Percentiles rank a stretch among this genome's conserved stretches.
These are phyloP conservation scores for Chaetomium fimeti DNA, from an alignment of 495 filamentous ascomycete species.

Conservation along the genomic window DNA sequence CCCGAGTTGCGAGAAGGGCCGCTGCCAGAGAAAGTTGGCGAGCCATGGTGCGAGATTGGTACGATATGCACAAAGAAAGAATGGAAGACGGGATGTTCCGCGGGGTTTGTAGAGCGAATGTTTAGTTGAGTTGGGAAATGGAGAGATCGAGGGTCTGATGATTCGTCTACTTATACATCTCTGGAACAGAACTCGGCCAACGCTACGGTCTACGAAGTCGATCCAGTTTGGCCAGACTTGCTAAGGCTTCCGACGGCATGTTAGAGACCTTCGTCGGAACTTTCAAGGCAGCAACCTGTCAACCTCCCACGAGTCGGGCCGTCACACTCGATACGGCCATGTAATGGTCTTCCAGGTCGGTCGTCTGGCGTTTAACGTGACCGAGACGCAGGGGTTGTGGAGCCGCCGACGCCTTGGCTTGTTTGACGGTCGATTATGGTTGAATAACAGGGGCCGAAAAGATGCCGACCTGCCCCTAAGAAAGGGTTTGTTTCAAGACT, in stretches of 20 bases:
- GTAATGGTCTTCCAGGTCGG: slow-evolving; percentile 3
- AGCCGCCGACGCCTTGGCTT: slow-evolving; percentile 3
- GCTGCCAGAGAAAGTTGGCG: neutral
- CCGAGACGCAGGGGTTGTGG: slow-evolving; percentile 5
- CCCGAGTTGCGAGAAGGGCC: slow-evolving; percentile 1
- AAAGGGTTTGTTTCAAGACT: slow-evolving; percentile 1
- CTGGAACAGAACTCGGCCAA: slow-evolving; percentile 3
- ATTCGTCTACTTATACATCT: slow-evolving; percentile 4
- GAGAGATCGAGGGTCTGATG: neutral
- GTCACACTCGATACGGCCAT: neutral
- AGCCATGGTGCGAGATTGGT: neutral
- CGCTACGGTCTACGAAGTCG: neutral
- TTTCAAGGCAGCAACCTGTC: slow-evolving; percentile 9
- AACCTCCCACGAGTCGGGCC: neutral
- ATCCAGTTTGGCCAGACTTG: neutral
- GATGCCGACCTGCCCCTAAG: neutral
- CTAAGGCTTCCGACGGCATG: neutral
- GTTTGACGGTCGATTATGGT: neutral
- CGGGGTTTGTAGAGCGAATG: neutral
- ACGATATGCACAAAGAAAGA: neutral
- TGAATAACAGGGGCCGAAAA: slow-evolving; percentile 1
- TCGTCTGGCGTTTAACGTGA: neutral
- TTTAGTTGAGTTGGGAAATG: neutral
- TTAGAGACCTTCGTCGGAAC: neutral
- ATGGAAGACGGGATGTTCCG: neutral